These are phyloP conservation scores for Leishmania amazonensis DNA, from an alignment of 208 protist species.

Conservation along the genomic window DNA sequence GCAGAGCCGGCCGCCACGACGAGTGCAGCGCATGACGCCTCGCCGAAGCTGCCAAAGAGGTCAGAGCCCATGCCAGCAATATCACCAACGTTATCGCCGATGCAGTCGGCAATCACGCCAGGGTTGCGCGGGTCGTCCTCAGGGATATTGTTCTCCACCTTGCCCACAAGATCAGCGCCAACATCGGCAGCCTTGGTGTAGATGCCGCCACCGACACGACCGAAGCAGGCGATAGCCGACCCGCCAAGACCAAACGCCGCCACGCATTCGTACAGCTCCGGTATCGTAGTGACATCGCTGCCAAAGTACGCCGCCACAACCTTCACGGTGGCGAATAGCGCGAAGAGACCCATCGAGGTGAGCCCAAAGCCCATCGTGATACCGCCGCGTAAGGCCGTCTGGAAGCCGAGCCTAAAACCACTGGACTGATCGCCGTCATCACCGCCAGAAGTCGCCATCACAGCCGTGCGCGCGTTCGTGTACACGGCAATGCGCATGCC, in stretches of 20 bases:
- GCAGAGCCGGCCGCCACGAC: slow-evolving; percentile 72
- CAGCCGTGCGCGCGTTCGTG: slow-evolving; percentile 85
- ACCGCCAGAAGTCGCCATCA: slow-evolving; percentile 73
- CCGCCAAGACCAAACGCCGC: slow-evolving; percentile 96
- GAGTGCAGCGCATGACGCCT: slow-evolving; percentile 94
- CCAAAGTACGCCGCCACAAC: slow-evolving; percentile 69
- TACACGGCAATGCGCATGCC: slow-evolving; percentile 92
- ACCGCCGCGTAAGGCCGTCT: slow-evolving; percentile 86
- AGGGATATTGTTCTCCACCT: slow-evolving; percentile 95
- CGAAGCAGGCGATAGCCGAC: slow-evolving; percentile 96
- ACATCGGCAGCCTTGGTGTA: slow-evolving; percentile 97
- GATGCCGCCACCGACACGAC: slow-evolving; percentile 95
- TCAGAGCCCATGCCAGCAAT: slow-evolving; percentile 96
- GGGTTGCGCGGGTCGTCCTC: slow-evolving; percentile 97
- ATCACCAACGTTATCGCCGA: slow-evolving; percentile 96
- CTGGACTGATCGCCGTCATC: slow-evolving; percentile 53
- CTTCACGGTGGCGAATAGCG: slow-evolving; percentile 80
- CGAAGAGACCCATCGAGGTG: slow-evolving; percentile 81
- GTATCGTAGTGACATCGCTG: slow-evolving; percentile 29
- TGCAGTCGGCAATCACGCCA: slow-evolving; percentile 96
- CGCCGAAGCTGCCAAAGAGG: slow-evolving; percentile 96
- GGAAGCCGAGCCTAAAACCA: slow-evolving; percentile 69
- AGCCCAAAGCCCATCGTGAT: slow-evolving; percentile 91
- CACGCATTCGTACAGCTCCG: slow-evolving; percentile 83
- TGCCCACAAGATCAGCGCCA: slow-evolving; percentile 95